Evolutionary conservation across 2,329 filamentous ascomycete species (phyloP).

Genomic region (Diaporthe capsici): DNA sequence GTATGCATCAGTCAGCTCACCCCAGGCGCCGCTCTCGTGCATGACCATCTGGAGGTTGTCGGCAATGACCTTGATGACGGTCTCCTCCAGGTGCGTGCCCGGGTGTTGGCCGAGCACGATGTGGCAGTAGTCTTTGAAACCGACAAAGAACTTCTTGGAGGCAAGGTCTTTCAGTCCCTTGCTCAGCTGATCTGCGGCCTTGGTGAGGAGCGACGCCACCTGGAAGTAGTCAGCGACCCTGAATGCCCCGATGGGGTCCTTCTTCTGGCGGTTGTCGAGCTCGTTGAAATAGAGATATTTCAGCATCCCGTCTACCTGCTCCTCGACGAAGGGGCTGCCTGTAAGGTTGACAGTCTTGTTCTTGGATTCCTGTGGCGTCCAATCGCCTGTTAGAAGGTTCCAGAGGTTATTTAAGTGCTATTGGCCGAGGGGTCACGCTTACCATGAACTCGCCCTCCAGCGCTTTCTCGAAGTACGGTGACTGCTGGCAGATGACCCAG

Average conservation of each 20-base stretch:
- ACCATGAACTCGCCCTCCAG: conserved; percentile 10
- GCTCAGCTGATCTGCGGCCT: background rate
- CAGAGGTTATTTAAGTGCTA: too few species aligned
- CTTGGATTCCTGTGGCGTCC: background rate
- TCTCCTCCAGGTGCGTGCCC: conserved; percentile 1
- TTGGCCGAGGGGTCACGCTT: fast-evolving
- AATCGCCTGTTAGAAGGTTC: background rate
- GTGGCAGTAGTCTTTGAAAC: background rate
- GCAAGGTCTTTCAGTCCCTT: background rate
- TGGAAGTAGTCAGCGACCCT: conserved; percentile 32
- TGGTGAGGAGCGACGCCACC: background rate
- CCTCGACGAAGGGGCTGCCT: background rate
- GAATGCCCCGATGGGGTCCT: background rate
- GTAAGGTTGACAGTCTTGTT: conserved; percentile 28
- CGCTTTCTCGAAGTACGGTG: conserved; percentile 7
- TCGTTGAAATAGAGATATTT: conserved; percentile 14
- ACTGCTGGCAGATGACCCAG: conserved; percentile 21
- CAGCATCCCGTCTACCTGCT: conserved; percentile 3
- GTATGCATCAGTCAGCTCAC: background rate
- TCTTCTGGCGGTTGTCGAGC: background rate
- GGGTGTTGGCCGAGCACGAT: background rate
- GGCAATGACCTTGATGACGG: background rate
- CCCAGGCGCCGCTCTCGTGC: conserved; percentile 9
- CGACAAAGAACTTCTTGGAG: background rate
- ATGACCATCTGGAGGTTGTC: background rate